Percentiles rank a stretch among this genome's conserved stretches.
phyloP scores from a whole-genome alignment of 306 rosid species.

The Neltuma alba region DNA sequence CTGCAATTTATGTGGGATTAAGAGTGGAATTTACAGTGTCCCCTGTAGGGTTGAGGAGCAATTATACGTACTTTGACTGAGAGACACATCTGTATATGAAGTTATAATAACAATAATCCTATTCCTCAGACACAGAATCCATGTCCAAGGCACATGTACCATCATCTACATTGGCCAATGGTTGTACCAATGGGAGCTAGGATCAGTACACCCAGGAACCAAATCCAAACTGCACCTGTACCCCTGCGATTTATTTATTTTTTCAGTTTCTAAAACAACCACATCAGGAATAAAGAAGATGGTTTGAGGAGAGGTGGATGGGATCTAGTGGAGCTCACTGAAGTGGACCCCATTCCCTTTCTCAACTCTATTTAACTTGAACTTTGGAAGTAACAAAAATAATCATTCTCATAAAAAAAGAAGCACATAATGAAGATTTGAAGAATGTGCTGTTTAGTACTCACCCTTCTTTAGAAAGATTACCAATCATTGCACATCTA shows the following conservation, averaged over 20 bases:
- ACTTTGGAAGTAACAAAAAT: background rate
- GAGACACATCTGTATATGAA: conserved; percentile 10
- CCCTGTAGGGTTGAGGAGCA: conserved; percentile 1
- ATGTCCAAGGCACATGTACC: conserved; percentile 71
- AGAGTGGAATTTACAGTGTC: conserved; percentile 36
- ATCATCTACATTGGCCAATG: conserved; percentile 89
- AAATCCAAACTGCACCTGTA: conserved; percentile 81
- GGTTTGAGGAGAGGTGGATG: background rate
- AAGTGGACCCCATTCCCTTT: background rate
- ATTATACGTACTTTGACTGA: background rate
- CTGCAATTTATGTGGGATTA: background rate
- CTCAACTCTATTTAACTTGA: background rate
- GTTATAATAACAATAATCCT: conserved; percentile 4
- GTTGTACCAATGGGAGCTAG: conserved; percentile 58
- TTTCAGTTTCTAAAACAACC: conserved; percentile 9
- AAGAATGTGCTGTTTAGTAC: background rate
- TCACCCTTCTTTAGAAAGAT: conserved; percentile 77
- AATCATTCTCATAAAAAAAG: background rate
- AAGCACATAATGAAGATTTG: conserved; percentile 1
- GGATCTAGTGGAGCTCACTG: background rate
- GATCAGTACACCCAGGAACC: conserved; percentile 81
- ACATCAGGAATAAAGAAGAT: background rate
- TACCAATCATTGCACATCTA: conserved; percentile 80
- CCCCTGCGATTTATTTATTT: conserved; percentile 54
- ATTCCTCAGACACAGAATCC: conserved; percentile 56